A percentile compares a stretch with the other conserved stretches of the same genome.
Evolutionary conservation across 2,329 filamentous ascomycete species (phyloP).

Genomic region (Fusarium pseudograminearum): DNA sequence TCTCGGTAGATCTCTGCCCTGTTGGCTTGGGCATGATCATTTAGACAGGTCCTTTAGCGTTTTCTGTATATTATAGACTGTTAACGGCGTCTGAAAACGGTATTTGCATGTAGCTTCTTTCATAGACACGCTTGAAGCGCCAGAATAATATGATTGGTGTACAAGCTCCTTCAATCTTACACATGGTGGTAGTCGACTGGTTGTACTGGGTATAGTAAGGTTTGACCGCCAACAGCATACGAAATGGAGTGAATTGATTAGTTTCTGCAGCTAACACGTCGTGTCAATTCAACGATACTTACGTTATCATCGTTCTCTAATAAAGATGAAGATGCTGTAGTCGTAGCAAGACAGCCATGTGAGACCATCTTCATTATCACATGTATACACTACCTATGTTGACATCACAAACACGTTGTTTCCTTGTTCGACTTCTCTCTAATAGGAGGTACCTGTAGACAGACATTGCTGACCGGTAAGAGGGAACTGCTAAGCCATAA

Average conservation of each 20-base stretch:
- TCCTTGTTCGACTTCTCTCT: background rate
- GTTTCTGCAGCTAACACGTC: too few relatives aligned
- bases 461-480: background rate
- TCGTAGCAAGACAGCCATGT: background rate
- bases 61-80: slow-evolving; percentile 11
- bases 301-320: background rate
- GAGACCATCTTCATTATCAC: background rate
- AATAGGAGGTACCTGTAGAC: too few relatives aligned
- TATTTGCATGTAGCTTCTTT: background rate
- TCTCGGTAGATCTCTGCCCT: background rate
- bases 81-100: background rate
- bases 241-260: background rate
- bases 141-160: background rate
- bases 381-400: background rate
- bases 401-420: too few relatives aligned
- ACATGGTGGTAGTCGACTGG: background rate
- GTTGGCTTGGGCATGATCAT: background rate
- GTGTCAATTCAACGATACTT: background rate
- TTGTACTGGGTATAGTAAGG: background rate
- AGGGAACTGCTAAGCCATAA: slow-evolving; percentile 2
- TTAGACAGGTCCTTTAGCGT: background rate
- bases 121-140: background rate
- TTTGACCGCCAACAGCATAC: background rate
- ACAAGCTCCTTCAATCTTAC: background rate
- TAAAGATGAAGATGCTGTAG: background rate